Base-by-base conservation (phyloP, 164 flowering plant genomes). In the Malania oleifera region DNA sequence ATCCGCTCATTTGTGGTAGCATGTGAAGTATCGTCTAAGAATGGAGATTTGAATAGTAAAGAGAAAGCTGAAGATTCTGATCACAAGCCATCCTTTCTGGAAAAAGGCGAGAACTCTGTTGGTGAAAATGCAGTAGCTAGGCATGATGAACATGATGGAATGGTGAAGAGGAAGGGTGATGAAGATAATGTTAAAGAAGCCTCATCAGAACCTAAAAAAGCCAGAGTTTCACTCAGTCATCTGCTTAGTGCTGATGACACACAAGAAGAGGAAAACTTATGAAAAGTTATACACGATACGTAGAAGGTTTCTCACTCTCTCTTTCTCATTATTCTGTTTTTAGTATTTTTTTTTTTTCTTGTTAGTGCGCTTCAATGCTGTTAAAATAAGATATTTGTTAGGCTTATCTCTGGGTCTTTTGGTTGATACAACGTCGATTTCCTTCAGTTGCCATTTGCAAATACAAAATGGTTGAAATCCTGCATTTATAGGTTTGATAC, bases 191-290 rank as follows among this genome's bases (percentile, higher is more conserved):
- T 1, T 1, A 29, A 48, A n/a, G 87, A 66, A 67, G 62, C 60
- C 22, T 26, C 57, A 26, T 18, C 71, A 11, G 65, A 67, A 60
- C 71, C 78, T 0, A 90, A 90, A 76, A 87, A 77, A 69, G 54
- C 84, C 0, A 84, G 61, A 69, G 78, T 90, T 27, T 70, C 82
- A 14, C 82, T 85, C 0, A 69, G 61, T 56, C 97, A 90, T 70
- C 91, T 85, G 54, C 56, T 82, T 19, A 74, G 71, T 41, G 66
- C 68, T 6, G 86, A 88, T 71, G 89, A 90, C 65, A 67, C 72
- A 4, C 69, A 72, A 59, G 90, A 65, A 7, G 81, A 82, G 38
- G 79, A 75, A 49, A 64, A 63, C n/a, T 11, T 49, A 55, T 66
- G n/a, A 51, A 25, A 38, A 29, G 28, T n/a, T n/a, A n/a, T n/a